These are phyloP conservation scores for Aulographum hederae DNA, from an alignment of 2,329 filamentous ascomycete species.

Conservation along the genomic window DNA sequence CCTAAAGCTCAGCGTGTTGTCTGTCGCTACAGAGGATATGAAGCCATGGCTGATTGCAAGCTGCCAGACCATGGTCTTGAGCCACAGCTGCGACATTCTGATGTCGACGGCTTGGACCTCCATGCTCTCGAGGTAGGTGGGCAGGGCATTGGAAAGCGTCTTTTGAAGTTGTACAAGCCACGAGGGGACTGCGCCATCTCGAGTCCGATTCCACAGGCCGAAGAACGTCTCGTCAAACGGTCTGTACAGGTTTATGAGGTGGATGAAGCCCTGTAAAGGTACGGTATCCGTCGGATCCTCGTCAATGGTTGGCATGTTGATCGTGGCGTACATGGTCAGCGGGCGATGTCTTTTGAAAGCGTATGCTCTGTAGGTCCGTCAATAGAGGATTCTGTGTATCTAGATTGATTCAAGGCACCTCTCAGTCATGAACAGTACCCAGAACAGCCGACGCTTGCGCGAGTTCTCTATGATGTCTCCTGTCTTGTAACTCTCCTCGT, in stretches of 20 bases:
- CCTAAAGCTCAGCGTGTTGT: slow-evolving; percentile 42
- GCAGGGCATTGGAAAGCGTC: slow-evolving; percentile 33
- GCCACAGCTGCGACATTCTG: slow-evolving; percentile 52
- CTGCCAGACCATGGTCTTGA: slow-evolving; percentile 55
- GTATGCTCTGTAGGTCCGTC: slow-evolving; percentile 31
- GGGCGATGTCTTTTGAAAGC: slow-evolving; percentile 46
- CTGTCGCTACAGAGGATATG: slow-evolving; percentile 37
- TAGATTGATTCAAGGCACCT: slow-evolving; percentile 18
- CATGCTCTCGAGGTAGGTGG: slow-evolving; percentile 37
- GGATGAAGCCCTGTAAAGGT: slow-evolving; percentile 39
- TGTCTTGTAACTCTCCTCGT: slow-evolving; percentile 35
- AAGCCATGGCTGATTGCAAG: slow-evolving; percentile 47
- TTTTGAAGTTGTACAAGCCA: slow-evolving; percentile 29
- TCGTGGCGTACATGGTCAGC: slow-evolving; percentile 41
- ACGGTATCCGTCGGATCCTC: slow-evolving; percentile 33
- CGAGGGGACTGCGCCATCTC: slow-evolving; percentile 23
- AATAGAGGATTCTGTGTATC: slow-evolving; percentile 5
- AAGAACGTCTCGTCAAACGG: slow-evolving; percentile 47
- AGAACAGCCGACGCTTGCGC: slow-evolving; percentile 38
- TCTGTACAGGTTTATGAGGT: slow-evolving; percentile 41
- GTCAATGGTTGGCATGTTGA: slow-evolving; percentile 31
- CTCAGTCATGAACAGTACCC: slow-evolving; percentile 45
- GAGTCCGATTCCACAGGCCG: slow-evolving; percentile 37
- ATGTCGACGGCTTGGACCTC: slow-evolving; percentile 50
- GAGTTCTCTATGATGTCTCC: slow-evolving; percentile 32